Evolutionary conservation across 2,329 filamentous ascomycete species (phyloP), one percentile per base, ranked within the genome.

Genomic region (Stemphylium vesicarium): DNA sequence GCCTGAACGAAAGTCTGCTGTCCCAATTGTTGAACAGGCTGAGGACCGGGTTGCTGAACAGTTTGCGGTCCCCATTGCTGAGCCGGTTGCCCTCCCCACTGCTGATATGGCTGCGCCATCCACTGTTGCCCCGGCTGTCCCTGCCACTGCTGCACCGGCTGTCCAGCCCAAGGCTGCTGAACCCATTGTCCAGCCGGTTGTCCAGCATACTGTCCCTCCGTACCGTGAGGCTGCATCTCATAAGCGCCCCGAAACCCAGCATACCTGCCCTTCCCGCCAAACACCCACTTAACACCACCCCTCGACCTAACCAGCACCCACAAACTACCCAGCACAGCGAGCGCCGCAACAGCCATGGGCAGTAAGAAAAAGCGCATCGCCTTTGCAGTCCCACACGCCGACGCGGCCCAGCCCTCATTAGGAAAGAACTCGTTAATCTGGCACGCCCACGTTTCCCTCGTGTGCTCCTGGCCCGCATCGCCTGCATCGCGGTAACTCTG

Each of bases 401-500:
- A 31, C 4, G 58, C 58, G 7, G 70, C 68, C 68, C 70, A 74
- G 2, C 47, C 52, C 29, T 65, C 35, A 6, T 43, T 42, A 0
- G 58, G 44, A 29, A 59, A 67, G 32, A 63, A 60, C 12, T 59
- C 45, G 33, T 63, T 36, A 13, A 73, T 66, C 52, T 63, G 56
- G 45, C 71, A 73, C 5, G 54, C 48, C 68, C 65, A 72, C 15
- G 65, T 70, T 50, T 73, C 71, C 31, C 62, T 61, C 4, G 68
- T 69, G 11, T 57, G 59, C 24, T 50, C 57, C 20, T 56, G 56
- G 11, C 49, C 60, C 22, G 26, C 46, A 4, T 32, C 51, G 2
- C 45, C 55, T 18, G 64, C 54, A 53, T 69, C 69, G 4, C 56
- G 59, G 33, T 61, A 59, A 1, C 41, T 43, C 38, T 53, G 40